Evolutionary conservation across 441 rosid species (phyloP), one percentile per base, ranked within the genome.

Genomic region (Syzygium malaccense): DNA sequence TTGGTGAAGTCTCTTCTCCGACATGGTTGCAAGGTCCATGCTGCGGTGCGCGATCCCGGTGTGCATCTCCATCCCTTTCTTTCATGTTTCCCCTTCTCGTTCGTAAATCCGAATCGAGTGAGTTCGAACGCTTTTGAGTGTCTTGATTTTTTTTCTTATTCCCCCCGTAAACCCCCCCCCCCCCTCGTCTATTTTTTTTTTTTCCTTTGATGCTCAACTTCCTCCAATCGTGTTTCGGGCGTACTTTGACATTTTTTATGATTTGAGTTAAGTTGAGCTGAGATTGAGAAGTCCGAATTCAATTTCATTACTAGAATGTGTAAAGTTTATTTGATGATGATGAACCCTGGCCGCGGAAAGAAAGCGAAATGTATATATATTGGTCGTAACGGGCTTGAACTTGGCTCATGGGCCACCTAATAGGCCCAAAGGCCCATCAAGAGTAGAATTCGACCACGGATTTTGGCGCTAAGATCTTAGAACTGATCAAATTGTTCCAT

Each of bases 1-100:
- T 87, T 97, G 88, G 98, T 95, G 80, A 95, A 92, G 92, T 90
- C 94, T 89, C 96, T 97, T 57, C 98, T 97, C 66, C 89, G 92
- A 48, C 87, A 91, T 87, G 98, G 98, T 45, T 91, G 86, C 89
- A 88, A 15, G 25, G 96, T 97, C 89, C 99, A 97, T 91, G 99
- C 98, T 90, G 92, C 98, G 2, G 91, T 93, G 87, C 92, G 99
- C 57, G 92, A 96, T 90, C 94, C 94, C 53, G 95, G 95, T 92
- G 51, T 41, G 83, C 66, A 49, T 88, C 87, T 45, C 75, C 51
- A 32, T 83, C 28, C 49, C 19, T 55, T 55, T 6, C 9, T 23
- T 19, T 53, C 5, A 2, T 7, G 54, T 54, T 54, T 19, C 11
- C 45, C 26, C 2, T 66, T 66, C 25, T 9, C 3, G 2, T 33